Percentiles rank a stretch among this genome's conserved stretches.
Conservation (phyloP, 805 yeast species). For the Yamadazyma paraphyllophila region DNA sequence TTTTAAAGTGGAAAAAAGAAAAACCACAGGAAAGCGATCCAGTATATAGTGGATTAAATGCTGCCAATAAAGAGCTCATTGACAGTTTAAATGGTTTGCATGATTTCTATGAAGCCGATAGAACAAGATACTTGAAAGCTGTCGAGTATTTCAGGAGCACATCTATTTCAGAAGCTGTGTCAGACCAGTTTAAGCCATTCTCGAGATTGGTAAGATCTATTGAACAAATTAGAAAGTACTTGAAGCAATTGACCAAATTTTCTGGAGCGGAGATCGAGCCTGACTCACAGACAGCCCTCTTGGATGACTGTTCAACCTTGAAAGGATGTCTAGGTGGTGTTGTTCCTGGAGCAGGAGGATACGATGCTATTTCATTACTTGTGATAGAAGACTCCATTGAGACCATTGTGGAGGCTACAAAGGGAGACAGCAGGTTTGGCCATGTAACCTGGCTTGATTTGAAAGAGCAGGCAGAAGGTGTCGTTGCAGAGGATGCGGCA, state of each 20-base stretch:
- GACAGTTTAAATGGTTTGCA: conserved; percentile 43
- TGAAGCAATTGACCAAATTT: conserved; percentile 58
- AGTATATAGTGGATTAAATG: conserved; percentile 56
- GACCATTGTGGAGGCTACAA: conserved; percentile 20
- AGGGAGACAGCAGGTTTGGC: conserved; percentile 28
- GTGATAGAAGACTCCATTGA: conserved; percentile 48
- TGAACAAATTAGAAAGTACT: conserved; percentile 49
- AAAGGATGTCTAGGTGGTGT: conserved; percentile 91
- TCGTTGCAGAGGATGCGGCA: conserved; percentile 45
- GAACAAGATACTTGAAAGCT: conserved; percentile 33
- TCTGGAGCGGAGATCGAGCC: conserved; percentile 93
- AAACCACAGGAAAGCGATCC: conserved; percentile 49
- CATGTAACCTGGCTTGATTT: conserved; percentile 68
- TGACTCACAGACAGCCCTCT: conserved; percentile 60
- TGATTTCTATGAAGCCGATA: conserved; percentile 24
- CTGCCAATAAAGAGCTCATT: conserved; percentile 59
- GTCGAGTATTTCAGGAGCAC: conserved; percentile 16
- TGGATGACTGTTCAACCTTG: conserved; percentile 49
- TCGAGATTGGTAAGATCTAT: conserved; percentile 41
- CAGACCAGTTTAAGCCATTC: conserved; percentile 16
- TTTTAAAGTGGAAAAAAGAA: conserved; percentile 63
- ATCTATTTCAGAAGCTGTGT: background rate
- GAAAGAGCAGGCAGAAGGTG: conserved; percentile 59
- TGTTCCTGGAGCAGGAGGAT: conserved; percentile 98
- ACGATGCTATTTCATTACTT: conserved; percentile 83